Conservation (phyloP, 2,329 filamentous ascomycete genomes). For the Cercospora sp. region DNA sequence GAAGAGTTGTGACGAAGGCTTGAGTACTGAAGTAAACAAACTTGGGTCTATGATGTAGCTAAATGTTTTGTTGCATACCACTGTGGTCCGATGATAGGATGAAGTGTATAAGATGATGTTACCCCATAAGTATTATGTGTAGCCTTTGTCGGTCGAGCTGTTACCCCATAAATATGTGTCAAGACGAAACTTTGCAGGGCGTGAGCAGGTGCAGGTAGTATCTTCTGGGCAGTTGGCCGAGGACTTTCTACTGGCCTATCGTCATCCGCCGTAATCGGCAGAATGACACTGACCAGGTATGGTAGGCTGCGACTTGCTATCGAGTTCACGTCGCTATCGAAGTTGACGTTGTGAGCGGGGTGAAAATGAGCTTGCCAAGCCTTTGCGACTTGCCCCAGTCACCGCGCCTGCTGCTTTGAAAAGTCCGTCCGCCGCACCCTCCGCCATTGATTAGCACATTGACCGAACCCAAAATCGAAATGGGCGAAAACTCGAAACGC, state of each 20-base stretch:
- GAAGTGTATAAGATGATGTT: constrained; percentile 1
- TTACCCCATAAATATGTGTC: constrained; percentile 16
- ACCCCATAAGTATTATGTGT: constrained; percentile 15
- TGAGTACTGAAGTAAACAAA: not conserved
- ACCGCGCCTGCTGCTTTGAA: not conserved
- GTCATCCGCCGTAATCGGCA: not conserved
- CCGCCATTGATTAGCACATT: not conserved
- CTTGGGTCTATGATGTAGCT: not conserved
- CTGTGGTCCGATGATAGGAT: not conserved
- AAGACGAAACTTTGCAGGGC: not conserved
- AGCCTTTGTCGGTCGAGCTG: not conserved
- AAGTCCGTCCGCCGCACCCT: constrained; percentile 2
- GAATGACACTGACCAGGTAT: not conserved
- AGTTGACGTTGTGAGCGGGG: not conserved
- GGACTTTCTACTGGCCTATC: not conserved
- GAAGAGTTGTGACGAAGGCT: not conserved
- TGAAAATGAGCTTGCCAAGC: constrained; percentile 2
- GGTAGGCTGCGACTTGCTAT: not conserved
- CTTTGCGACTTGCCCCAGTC: not conserved
- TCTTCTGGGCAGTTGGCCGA: not conserved
- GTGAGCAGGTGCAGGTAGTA: not conserved
- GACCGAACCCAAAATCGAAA: not conserved
- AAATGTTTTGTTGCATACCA: not conserved
- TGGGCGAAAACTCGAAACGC: constrained; percentile 12
- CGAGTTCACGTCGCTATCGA: not conserved